These are phyloP conservation scores for Lasiosphaeria hispida DNA, from an alignment of 495 filamentous ascomycete species.

Conservation along the genomic window DNA sequence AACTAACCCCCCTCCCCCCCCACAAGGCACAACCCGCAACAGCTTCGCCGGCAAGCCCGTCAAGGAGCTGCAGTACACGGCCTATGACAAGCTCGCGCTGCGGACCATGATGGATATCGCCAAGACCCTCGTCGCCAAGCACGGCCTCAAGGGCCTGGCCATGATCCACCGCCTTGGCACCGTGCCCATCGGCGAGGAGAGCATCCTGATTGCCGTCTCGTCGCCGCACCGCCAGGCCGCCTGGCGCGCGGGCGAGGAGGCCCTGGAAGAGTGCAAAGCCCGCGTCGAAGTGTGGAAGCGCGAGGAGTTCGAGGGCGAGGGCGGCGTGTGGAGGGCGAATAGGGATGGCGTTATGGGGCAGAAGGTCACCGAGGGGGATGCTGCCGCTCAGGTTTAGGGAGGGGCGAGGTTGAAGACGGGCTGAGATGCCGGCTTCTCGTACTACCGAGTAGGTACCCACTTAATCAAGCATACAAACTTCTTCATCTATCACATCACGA, in stretches of 20 bases:
- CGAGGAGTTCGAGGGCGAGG: constrained; percentile 79
- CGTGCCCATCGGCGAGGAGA: constrained; percentile 86
- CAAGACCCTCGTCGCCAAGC: constrained; percentile 50
- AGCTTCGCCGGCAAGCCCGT: constrained; percentile 75
- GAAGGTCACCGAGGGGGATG: constrained; percentile 17
- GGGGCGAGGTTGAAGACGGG: no score
- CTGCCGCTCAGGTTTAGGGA: neutral
- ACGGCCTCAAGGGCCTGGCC: constrained; percentile 65
- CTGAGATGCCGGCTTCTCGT: no score
- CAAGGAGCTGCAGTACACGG: constrained; percentile 71
- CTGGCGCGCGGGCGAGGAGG: constrained; percentile 87
- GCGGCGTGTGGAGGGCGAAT: constrained; percentile 91
- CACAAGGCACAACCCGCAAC: constrained; percentile 78
- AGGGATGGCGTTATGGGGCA: constrained; percentile 65
- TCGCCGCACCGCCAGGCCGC: constrained; percentile 82
- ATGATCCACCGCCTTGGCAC: constrained; percentile 85
- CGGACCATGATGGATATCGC: constrained; percentile 73
- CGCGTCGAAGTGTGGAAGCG: constrained; percentile 92
- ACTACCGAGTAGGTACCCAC: no score
- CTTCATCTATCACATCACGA: no score
- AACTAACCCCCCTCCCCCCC: neutral
- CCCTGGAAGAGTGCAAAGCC: constrained; percentile 82
- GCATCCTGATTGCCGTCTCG: constrained; percentile 86
- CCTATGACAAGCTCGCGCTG: constrained; percentile 76
- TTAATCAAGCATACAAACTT: neutral